A percentile compares a stretch with the other conserved stretches of the same genome.
Evolutionary conservation across 1,139 yeast species (phyloP).

Genomic region (Tardiomyces digboiensis): DNA sequence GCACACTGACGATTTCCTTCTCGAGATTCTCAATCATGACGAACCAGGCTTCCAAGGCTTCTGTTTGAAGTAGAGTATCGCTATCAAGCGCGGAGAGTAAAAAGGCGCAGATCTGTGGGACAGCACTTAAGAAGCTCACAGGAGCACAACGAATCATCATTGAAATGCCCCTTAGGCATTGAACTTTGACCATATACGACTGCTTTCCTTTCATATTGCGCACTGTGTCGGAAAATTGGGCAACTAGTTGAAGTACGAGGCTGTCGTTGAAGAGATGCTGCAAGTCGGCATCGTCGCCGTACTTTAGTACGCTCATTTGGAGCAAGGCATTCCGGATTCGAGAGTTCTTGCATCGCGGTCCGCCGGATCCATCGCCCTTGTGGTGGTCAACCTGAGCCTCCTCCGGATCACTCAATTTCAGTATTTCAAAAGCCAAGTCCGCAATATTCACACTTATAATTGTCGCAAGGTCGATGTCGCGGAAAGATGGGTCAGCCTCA

Average conservation of each 20-base stretch:
- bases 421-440: not conserved
- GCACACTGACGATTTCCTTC: slow-evolving; percentile 43
- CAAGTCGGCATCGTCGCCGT: not conserved
- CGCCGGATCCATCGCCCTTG: slow-evolving; percentile 1
- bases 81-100: slow-evolving; percentile 70
- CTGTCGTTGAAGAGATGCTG: slow-evolving; percentile 32
- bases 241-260: slow-evolving; percentile 69
- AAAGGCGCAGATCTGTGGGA: slow-evolving; percentile 86
- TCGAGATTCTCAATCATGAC: slow-evolving; percentile 42
- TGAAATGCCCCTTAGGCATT: slow-evolving; percentile 66
- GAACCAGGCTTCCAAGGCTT: slow-evolving; percentile 62
- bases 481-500: slow-evolving; percentile 33
- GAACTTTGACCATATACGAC: slow-evolving; percentile 62
- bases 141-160: slow-evolving; percentile 57
- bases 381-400: slow-evolving; percentile 4
- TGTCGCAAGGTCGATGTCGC: slow-evolving; percentile 1
- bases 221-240: slow-evolving; percentile 67
- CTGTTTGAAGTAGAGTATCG: slow-evolving; percentile 44
- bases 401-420: not conserved
- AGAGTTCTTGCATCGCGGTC: not conserved
- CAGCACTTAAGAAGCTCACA: slow-evolving; percentile 55
- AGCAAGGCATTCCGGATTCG: not conserved
- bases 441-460: slow-evolving; percentile 4
- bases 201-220: slow-evolving; percentile 64
- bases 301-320: not conserved